These are phyloP conservation scores for Aeschynomene evenia DNA, from an alignment of 306 rosid genomes.

Conservation along the genomic window DNA sequence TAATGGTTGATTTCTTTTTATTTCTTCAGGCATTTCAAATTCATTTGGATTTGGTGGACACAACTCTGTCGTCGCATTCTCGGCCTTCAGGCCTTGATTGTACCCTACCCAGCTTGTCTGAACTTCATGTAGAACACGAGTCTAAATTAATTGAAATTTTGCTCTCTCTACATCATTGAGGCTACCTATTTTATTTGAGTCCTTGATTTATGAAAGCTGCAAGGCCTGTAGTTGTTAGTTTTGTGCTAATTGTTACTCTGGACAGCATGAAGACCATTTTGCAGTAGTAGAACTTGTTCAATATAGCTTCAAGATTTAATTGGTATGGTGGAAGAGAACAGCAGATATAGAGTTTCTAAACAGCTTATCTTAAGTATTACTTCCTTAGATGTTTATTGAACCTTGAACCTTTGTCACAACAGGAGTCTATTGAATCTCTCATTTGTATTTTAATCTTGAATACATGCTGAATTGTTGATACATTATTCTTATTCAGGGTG, in stretches of 20 bases:
- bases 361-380: background rate
- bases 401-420: background rate
- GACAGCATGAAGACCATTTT: constrained; percentile 29
- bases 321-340: constrained; percentile 19
- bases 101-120: constrained; percentile 32
- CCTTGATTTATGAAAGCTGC: constrained; percentile 28
- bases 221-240: constrained; percentile 34
- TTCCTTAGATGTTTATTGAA: constrained; percentile 1
- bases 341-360: constrained; percentile 21
- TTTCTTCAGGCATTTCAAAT: constrained; percentile 76
- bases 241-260: constrained; percentile 27
- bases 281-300: constrained; percentile 18
- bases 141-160: constrained; percentile 41
- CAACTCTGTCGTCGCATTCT: constrained; percentile 91
- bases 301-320: constrained; percentile 14
- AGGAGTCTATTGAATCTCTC: background rate
- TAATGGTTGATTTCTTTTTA: background rate
- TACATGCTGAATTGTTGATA: background rate
- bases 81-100: constrained; percentile 85
- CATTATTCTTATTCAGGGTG: background rate
- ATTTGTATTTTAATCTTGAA: background rate
- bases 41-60: constrained; percentile 99
- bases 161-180: constrained; percentile 44
- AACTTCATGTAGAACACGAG: constrained; percentile 44
- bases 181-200: constrained; percentile 42